These are phyloP conservation scores for Aspergillus hiratsukae DNA, from an alignment of 2,329 filamentous ascomycete species.

Conservation along the genomic window DNA sequence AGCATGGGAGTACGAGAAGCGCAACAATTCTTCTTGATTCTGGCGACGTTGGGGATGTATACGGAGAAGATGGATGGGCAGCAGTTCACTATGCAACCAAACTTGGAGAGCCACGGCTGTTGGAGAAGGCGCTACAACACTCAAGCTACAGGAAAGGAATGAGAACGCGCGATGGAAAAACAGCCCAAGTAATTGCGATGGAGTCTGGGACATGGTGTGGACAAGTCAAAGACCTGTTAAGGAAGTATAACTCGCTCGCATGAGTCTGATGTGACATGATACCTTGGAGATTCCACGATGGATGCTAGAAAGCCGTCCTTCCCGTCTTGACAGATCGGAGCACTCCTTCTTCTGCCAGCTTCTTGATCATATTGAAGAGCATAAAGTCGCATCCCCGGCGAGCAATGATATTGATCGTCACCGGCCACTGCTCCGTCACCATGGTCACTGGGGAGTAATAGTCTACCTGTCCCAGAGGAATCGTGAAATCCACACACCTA, in stretches of 20 bases:
- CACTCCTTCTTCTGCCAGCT: conserved; percentile 5
- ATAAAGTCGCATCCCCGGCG: conserved; percentile 14
- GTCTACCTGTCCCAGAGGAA: conserved; percentile 8
- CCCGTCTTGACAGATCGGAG: conserved; percentile 9
- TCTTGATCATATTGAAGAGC: conserved; percentile 9
- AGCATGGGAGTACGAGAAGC: neutral
- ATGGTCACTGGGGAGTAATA: conserved; percentile 4
- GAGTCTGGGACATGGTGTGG: neutral
- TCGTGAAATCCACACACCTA: conserved; percentile 8
- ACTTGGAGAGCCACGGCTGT: neutral
- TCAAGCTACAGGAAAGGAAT: neutral
- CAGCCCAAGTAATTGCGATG: neutral
- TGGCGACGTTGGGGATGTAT: neutral
- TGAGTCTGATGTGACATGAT: neutral
- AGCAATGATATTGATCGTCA: conserved; percentile 7
- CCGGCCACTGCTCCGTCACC: conserved; percentile 6
- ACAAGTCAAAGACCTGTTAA: neutral
- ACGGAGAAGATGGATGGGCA: neutral
- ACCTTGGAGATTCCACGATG: no score
- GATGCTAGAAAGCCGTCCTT: conserved; percentile 1
- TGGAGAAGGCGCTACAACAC: neutral
- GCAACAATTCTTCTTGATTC: neutral
- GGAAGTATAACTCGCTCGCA: neutral
- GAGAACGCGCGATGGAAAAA: neutral
- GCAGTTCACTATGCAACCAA: neutral